phyloP scores from a whole-genome alignment of 768 basidiomycete species.

The Leccinum disarticulatum region DNA sequence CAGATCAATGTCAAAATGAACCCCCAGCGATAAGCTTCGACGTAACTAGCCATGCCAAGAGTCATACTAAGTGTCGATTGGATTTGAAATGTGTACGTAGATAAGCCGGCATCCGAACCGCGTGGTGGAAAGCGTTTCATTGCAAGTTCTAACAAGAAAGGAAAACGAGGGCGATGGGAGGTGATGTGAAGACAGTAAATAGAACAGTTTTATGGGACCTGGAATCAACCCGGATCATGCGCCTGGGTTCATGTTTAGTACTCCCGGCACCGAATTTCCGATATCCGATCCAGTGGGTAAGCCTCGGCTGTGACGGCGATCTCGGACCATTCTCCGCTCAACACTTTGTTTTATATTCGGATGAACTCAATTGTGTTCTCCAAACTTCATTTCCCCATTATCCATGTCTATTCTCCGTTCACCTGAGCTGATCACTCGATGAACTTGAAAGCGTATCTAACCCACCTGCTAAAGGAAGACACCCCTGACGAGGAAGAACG shows the following conservation, averaged over 20 bases:
- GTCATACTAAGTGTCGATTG: not conserved
- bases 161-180: no score
- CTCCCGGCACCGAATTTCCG: not conserved
- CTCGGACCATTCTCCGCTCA: not conserved
- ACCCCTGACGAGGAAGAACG: constrained; percentile 21
- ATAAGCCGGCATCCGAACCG: not conserved
- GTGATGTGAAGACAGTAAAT: no score
- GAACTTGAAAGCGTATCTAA: constrained; percentile 14
- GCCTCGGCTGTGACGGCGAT: not conserved
- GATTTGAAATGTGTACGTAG: not conserved
- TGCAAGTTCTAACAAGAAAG: no score
- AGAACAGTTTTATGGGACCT: not conserved
- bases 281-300: not conserved
- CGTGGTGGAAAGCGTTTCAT: no score
- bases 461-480: constrained; percentile 6
- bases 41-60: not conserved
- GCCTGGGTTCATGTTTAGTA: no score
- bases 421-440: constrained; percentile 5
- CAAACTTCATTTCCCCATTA: not conserved
- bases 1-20: no score
- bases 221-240: no score
- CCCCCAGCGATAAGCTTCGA: not conserved
- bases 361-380: not conserved
- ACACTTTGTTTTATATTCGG: not conserved
- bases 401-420: constrained; percentile 7